Percentiles rank a stretch among this genome's conserved stretches.
Evolutionary conservation across 2,329 filamentous ascomycete genomes (phyloP).

Genomic region (Cytospora mali): DNA sequence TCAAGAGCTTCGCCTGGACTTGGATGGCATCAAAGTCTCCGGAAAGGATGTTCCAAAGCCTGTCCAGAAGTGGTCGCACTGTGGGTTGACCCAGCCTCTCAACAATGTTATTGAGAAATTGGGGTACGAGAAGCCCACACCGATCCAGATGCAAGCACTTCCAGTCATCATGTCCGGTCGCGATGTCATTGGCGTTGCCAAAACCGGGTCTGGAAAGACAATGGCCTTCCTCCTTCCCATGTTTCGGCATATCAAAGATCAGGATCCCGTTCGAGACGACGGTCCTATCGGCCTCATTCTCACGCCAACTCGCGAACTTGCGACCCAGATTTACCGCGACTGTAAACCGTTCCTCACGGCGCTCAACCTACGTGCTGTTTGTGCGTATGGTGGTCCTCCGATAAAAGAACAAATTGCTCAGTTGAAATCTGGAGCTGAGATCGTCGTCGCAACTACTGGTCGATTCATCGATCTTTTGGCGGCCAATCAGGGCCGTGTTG

Average conservation of each 20-base stretch:
- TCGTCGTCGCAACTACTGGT: constrained; percentile 92
- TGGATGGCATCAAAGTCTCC: constrained; percentile 94
- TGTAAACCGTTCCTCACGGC: constrained; percentile 93
- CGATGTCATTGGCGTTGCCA: constrained; percentile 94
- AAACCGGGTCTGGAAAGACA: constrained; percentile 97
- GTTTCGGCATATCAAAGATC: constrained; percentile 97
- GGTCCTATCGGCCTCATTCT: constrained; percentile 88
- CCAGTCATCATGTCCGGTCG: constrained; percentile 94
- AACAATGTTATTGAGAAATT: constrained; percentile 81
- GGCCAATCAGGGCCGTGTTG: constrained; percentile 91
- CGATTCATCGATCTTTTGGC: constrained; percentile 94
- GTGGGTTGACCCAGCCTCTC: constrained; percentile 83
- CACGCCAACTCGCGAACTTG: constrained; percentile 91
- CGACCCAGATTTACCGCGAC: constrained; percentile 90
- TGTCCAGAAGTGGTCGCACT: constrained; percentile 95
- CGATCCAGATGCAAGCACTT: constrained; percentile 94
- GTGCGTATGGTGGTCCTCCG: constrained; percentile 90
- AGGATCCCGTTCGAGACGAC: constrained; percentile 79
- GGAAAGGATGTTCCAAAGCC: constrained; percentile 89
- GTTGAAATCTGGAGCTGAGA: constrained; percentile 90
- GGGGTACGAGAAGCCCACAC: constrained; percentile 85
- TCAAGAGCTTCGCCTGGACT: constrained; percentile 76
- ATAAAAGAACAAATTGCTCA: constrained; percentile 98
- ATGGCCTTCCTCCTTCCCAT: constrained; percentile 94
- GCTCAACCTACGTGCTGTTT: constrained; percentile 81